Base-by-base conservation (phyloP, 441 rosid genomes). In the Manihot esculenta region DNA sequence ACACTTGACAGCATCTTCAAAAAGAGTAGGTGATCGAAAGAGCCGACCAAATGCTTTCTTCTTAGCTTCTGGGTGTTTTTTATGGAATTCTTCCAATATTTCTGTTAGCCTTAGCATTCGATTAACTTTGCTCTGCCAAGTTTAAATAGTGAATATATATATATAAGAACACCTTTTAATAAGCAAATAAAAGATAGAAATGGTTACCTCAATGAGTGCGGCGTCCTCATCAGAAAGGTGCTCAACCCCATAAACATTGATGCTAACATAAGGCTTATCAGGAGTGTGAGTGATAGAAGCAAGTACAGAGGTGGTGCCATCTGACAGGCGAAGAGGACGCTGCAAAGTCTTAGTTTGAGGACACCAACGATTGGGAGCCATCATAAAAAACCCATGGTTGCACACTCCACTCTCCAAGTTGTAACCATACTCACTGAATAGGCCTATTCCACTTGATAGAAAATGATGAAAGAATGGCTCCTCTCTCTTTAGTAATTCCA, bases 341-440 rank as follows among this genome's bases (percentile, higher is more conserved):
- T 45, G 68, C 0, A 85, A 64, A 47, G 86, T 84, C 51, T 80
- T 82, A 14, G 75, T 65, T 35, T 71, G 44, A 5, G 85, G 77
- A 23, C 72, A 41, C 89, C 89, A 85, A 0, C 50, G 60, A 41
- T 89, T 87, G 9, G 88, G 92, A 35, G 87, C 72, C 90, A 87
- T 84, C 92, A 87, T 89, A 75, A 85, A 87, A 64, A 83, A 79
- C 9, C 90, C 94, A 71, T 89, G 94, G 67, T 86, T 89, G 76
- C 91, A 87, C 12, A 87, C 78, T 8, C 84, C 84, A 63, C 71
- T 80, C 63, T 84, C 89, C 69, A 87, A 72, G 1, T 76, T 68
- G 63, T 83, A 85, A 1, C 2, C 41, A 2, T 3, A 30, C 33
- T n/a, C n/a, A n/a, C 1, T 30, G 4, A 4, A 30, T 1, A 1